phyloP scores from a whole-genome alignment of 1,284 basidiomycete genomes.

The Athelia psychrophila region DNA sequence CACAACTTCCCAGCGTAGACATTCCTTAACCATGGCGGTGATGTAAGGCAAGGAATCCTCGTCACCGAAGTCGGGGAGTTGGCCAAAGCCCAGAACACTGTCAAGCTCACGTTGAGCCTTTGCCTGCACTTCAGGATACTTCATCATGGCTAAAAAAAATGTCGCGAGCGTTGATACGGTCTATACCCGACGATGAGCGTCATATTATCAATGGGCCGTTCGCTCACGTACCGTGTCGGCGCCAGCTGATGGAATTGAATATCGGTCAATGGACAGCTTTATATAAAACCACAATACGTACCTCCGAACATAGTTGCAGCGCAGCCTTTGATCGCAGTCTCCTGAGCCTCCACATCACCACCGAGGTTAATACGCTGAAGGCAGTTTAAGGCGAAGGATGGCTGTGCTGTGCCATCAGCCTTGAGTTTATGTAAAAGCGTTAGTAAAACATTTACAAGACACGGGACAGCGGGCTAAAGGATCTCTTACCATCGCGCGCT shows the following conservation, averaged over 20 bases:
- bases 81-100: slow-evolving; percentile 11
- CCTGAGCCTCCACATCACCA: not conserved
- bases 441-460: not conserved
- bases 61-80: slow-evolving; percentile 15
- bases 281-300: not conserved
- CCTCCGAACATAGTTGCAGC: not conserved
- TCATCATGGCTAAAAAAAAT: slow-evolving; percentile 20
- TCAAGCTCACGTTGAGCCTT: slow-evolving; percentile 22
- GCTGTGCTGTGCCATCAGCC: not conserved
- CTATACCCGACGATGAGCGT: not conserved
- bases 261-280: not conserved
- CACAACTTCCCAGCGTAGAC: not conserved
- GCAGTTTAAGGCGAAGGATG: not conserved
- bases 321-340: not conserved
- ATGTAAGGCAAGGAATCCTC: not conserved
- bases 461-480: not conserved
- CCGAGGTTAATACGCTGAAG: not conserved
- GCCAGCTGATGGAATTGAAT: not conserved
- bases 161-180: slow-evolving; percentile 5
- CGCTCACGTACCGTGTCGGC: not conserved
- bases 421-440: not conserved
- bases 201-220: not conserved
- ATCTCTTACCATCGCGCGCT: not conserved
- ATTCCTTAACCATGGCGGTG: not conserved
- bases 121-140: slow-evolving; percentile 18